Evolutionary conservation across 495 filamentous ascomycete genomes (phyloP), one percentile per base, ranked within the genome.

Genomic region (Penicillium silybi): DNA sequence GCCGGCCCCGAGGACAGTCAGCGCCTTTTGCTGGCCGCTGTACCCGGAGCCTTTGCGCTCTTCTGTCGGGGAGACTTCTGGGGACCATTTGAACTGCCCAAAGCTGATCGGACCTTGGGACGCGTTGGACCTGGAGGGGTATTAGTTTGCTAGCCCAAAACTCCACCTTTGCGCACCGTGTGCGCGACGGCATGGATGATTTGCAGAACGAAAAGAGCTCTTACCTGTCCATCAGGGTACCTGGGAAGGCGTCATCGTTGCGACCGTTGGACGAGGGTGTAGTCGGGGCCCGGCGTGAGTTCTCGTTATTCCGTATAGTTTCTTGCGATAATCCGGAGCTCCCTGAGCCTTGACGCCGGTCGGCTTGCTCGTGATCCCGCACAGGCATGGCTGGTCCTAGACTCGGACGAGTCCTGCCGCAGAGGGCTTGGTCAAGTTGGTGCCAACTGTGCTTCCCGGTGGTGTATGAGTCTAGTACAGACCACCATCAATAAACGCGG

Each of bases 271-370:
- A 49, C 15, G 58, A 35, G n/a, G 56, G 41, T 35, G 56, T 51
- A 19, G 50, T 56, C 19, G 49, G 63, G 38, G 50, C 51, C 49
- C 50, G 59, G 44, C 54, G 53, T 34, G 58, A 52, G 26, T 32
- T 48, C 19, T 65, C 64, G 40, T 57, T 57, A 29, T 74, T 71
- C 50, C 62, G 72, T 22, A 79, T 61, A 5, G 71, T 79, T 25
- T 74, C 73, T 43, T 79, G 73, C n/a, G 75, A 73, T 23, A 66
- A 54, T 52, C 65, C 72, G 23, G 74, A 71, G 65, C 71, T 74
- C 46, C 65, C 73, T 9, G 75, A 75, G 49, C 66, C 75, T 62
- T 75, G 69, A 40, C 74, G 66, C 25, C 62, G 64, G 52, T 69
- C 65, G 23, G 64, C 42, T 55, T 56, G 60, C 25, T 70, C 62